Base-by-base conservation (phyloP, 345 rosid genomes). In the Salix arbutifolia region DNA sequence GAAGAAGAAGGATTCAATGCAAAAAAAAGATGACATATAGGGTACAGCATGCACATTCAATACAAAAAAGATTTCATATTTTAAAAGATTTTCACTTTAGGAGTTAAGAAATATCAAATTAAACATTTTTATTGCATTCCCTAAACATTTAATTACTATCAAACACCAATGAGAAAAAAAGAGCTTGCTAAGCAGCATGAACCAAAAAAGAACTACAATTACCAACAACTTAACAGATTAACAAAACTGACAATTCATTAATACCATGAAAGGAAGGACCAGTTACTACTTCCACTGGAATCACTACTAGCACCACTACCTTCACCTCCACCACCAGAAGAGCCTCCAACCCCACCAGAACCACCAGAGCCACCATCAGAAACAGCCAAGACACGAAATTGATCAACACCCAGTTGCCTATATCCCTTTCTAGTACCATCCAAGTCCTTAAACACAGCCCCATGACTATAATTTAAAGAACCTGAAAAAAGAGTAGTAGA, bases 201-300 rank as follows among this genome's bases (percentile, higher is more conserved):
- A 25, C 19, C 35, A n/a, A n/a, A 33, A 67, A 69, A 19, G 38
- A 60, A 69, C 4, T 65, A 68, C 8, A 19, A 31, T 8, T 28
- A 66, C 48, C 25, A 14, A 64, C 19, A 72, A 4, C 12, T 46
- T 53, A 50, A 35, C 18, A 30, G 48, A 9, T 4, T 42, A 70
- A 14, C 6, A 53, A 64, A 42, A 69, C 19, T 19, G 5, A 40
- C 6, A 40, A 67, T 46, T 30, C 26, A 38, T 67, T 84, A 91
- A 70, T 86, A 95, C 97, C 97, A 91, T 67, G 96, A 89, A 75
- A 95, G 84, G 31, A 91, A 84, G 48, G 97, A 93, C 98, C 97
- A 83, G 69, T 83, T 83, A 62, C 67, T 81, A 21, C 48, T 31
- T 73, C 79, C 79, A 25, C 42, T 7, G 56, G 69, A 46, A 25